These are phyloP conservation scores for Paxillus ammoniavirescens DNA, from an alignment of 768 basidiomycete genomes.

Conservation along the genomic window DNA sequence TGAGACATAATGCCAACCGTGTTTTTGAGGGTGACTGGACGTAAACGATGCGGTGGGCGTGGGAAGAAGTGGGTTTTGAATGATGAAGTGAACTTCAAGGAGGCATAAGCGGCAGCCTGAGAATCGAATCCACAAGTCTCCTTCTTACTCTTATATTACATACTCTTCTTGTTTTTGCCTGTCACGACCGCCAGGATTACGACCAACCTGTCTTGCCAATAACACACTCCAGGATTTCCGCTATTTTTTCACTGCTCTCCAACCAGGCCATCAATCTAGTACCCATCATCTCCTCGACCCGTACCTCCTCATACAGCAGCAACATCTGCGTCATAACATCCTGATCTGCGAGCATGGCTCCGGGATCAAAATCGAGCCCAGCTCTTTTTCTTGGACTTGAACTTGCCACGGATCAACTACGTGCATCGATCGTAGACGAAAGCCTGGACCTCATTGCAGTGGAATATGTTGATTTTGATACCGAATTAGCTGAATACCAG, in stretches of 20 bases:
- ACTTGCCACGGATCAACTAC: conserved; percentile 79
- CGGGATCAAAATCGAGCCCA: conserved; percentile 39
- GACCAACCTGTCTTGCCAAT: conserved; percentile 6
- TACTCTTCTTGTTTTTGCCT: conserved; percentile 11
- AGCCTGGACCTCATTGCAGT: conserved; percentile 79
- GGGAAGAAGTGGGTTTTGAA: conserved; percentile 26
- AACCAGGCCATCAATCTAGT: conserved; percentile 12
- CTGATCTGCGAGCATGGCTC: conserved; percentile 27
- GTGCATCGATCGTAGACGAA: conserved; percentile 82
- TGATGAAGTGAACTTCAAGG: conserved; percentile 15
- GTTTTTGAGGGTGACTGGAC: background rate
- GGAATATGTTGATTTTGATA: conserved; percentile 81
- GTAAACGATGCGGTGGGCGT: conserved; percentile 16
- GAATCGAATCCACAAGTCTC: conserved; percentile 12
- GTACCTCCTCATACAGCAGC: conserved; percentile 12
- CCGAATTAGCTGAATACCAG: conserved; percentile 79
- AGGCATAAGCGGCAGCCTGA: conserved; percentile 7
- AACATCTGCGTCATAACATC: conserved; percentile 2
- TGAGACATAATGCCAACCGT: conserved; percentile 14
- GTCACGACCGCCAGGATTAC: conserved; percentile 27
- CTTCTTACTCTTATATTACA: conserved; percentile 5
- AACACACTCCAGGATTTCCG: background rate
- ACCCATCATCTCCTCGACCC: conserved; percentile 22
- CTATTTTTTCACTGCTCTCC: conserved; percentile 12
- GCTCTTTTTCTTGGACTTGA: conserved; percentile 84